Evolutionary conservation across 2,329 filamentous ascomycete species (phyloP), one percentile per base, ranked within the genome.

Genomic region (Fusarium anthophilum): DNA sequence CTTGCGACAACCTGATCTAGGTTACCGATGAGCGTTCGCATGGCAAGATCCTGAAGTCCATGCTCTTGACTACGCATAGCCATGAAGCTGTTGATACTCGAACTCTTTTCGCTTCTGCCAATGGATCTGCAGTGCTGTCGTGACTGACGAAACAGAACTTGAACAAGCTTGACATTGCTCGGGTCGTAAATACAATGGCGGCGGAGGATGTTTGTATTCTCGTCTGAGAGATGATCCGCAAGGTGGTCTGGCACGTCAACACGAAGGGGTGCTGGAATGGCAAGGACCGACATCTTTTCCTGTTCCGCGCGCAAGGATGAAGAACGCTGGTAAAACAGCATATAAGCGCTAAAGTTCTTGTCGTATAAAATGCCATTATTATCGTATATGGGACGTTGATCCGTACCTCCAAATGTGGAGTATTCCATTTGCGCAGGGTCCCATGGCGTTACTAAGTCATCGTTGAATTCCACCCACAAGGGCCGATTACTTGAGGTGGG

Each of bases 261-360:
- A 38, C 84, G 85, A n/a, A 88, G 76, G 10, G 80, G 76, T 5
- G 80, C 69, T 3, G 80, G 78, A 2, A 81, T 77, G 18, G 69
- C 74, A 58, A 84, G 80, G 18, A 53, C 53, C 20, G 45, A 39
- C 75, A 90, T 83, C 5, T 81, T 77, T 35, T 86, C 82, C 75
- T 89, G 87, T 67, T 89, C 87, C 22, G 82, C 81, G 24, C 86
- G 84, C 63, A 95, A 86, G 9, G 90, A 89, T 1, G 91, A 91
- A 8, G 91, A 89, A 55, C 96, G 91, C 81, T 98, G 93, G 81
- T 99, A 99, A 82, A 99, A 98, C 14, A 99, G 88, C 94, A 99
- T 98, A 82, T 99, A 99, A 18, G 96, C 96, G 80, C 94, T 98
- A 86, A 92, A 92, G 9, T 89, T 88, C 82, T 95, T 96, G 77